Conservation (phyloP, 495 filamentous ascomycete species). For the Letharia columbiana region DNA sequence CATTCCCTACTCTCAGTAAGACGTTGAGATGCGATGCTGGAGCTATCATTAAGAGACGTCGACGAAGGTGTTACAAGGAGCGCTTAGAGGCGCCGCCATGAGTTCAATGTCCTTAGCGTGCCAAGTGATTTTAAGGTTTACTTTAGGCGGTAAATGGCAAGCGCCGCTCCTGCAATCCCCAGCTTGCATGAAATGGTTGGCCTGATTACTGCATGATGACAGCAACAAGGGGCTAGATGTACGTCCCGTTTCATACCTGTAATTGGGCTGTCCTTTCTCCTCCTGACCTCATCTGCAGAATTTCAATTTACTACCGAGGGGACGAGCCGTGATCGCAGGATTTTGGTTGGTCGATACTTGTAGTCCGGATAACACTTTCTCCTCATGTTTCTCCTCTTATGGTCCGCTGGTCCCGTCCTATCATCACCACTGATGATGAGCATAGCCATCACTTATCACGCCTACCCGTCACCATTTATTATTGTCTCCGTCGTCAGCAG, state of each 20-base stretch:
- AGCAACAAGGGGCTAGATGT: not conserved
- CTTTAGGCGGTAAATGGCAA: slow-evolving; percentile 10
- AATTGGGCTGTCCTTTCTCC: not conserved
- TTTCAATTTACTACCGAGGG: not conserved
- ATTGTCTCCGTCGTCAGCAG: not conserved
- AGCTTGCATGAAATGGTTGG: slow-evolving; percentile 4
- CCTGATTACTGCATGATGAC: slow-evolving; percentile 13
- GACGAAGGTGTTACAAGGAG: slow-evolving; percentile 1
- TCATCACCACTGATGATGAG: not conserved
- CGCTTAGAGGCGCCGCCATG: slow-evolving; percentile 5
- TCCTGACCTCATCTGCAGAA: not conserved
- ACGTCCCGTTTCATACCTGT: not conserved
- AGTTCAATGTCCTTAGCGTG: not conserved
- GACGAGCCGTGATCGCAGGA: not conserved
- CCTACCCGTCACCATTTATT: not conserved
- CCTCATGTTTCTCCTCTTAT: not conserved
- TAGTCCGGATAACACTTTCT: not conserved
- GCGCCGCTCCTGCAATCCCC: slow-evolving; percentile 6
- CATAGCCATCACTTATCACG: not conserved
- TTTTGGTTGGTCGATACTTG: not conserved
- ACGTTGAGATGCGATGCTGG: not conserved
- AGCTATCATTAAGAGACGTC: not conserved
- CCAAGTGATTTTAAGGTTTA: slow-evolving; percentile 1
- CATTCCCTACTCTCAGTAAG: not conserved
- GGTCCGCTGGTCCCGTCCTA: not conserved